Evolutionary conservation across 169 alveolate genomes (phyloP).

Genomic region (Plasmodium vivax): DNA sequence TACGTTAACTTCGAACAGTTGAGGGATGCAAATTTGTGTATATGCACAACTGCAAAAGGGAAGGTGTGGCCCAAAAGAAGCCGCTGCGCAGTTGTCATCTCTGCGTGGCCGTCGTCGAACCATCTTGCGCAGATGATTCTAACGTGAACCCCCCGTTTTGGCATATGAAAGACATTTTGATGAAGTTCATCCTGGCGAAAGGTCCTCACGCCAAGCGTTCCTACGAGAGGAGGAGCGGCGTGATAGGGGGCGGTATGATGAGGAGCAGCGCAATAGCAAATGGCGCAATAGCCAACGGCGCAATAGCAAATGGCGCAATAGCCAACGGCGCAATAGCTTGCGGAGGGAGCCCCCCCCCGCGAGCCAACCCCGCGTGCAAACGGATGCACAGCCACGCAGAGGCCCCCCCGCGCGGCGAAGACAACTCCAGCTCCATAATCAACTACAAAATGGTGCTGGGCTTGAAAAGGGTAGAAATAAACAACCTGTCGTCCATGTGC

Average conservation of each 20-base stretch:
- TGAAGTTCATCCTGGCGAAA: neutral
- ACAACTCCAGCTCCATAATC: conserved; percentile 21
- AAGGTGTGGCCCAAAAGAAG: neutral
- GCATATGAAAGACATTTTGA: neutral
- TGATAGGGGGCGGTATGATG: neutral
- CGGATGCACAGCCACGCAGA: neutral
- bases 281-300: neutral
- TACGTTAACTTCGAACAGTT: neutral
- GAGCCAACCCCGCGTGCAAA: neutral
- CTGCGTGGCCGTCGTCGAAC: neutral
- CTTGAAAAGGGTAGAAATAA: conserved; percentile 41
- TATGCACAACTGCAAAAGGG: neutral
- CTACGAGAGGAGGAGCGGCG: neutral
- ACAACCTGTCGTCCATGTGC: conserved; percentile 67
- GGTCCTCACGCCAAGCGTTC: neutral
- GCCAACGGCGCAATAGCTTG: neutral
- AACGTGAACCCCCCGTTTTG: neutral
- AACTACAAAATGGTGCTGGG: conserved; percentile 73
- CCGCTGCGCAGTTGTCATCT: neutral
- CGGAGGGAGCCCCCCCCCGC: neutral
- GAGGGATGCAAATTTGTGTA: neutral
- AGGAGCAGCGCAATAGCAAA: neutral
- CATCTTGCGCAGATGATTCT: neutral
- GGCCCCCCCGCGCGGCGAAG: neutral
- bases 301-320: neutral